Evolutionary conservation across 805 yeast species (phyloP), one percentile per base, ranked within the genome.

Genomic region (Candida anglica): DNA sequence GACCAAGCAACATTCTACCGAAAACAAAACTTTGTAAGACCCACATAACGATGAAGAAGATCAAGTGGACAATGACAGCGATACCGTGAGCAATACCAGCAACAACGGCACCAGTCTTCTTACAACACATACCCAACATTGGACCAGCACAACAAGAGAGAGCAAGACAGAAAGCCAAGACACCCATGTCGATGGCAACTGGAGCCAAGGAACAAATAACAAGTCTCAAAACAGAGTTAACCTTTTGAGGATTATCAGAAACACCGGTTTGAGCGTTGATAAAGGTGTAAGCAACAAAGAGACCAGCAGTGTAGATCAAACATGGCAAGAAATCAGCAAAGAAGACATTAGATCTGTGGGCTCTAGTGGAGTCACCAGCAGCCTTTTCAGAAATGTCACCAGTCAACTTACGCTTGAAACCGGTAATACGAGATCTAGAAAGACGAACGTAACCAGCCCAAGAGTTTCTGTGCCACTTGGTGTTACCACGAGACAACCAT

Each of bases 101-200:
- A 66, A 80, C 80, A 26, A 87, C 95, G 8, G 96, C 82, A 66
- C 96, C 95, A 32, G 97, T 89, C 73, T 85, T 83, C 78, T 89
- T 89, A 71, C 98, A 91, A 66, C 98, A 91, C 68, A 89, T 63
- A 38, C 93, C 93, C 45, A 91, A 77, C 56, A 91, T 51, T 49
- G 99, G 98, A 60, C 99, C 99, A 19, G 96, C 86, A 74, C 97
- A 93, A 69, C 98, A 93, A 11, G 97, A 85, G 63, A 89, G 57
- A 50, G 78, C 87, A 50, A 85, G 71, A 64, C 91, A 76, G 45
- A 84, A 73, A 52, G 74, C 76, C 46, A 89, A 67, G 21, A 79
- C 82, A 73, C 96, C 98, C 61, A 87, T 77, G 60, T 93, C 83
- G 60, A 91, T 75, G 20, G 69, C 95, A 58, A 93, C 83, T 42